Evolutionary conservation across 2,329 filamentous ascomycete species (phyloP), one percentile per base, ranked within the genome.

Genomic region (Colletotrichum musae): DNA sequence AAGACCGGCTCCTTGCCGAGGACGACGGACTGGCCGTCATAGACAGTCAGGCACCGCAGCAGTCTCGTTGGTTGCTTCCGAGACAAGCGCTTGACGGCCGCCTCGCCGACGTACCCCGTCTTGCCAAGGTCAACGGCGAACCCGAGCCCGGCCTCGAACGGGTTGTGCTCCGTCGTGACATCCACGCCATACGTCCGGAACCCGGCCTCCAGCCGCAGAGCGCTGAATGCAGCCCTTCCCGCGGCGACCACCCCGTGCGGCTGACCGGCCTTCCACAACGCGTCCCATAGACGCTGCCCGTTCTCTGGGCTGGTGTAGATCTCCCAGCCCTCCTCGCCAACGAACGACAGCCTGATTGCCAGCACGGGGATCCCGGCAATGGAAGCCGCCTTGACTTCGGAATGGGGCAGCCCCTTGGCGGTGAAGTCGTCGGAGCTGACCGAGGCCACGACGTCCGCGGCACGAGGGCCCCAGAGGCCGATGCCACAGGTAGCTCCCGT

Each of bases 1-100:
- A 85, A 90, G 0, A 91, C 87, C 0, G 89, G 89, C 74, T 91
- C 89, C 73, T 91, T 91, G 6, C 89, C 89, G 1, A 91, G 76
- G 0, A 90, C 82, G 71, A 91, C 80, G 0, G 88, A 90, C 5
- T 75, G 77, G 0, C 86, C 85, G 68, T 91, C 88, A 48, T 90
- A 82, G 36, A 91, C 73, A 0, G 84, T 86, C 2, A 91, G 75
- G 64, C 86, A 87, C 1, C 86, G 82, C 5, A 87, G 72, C 59
- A 80, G 72, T 21, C 78, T 78, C 0, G 75, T 71, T 0, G 74
- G 73, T 36, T 82, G 75, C 2, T 5, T 15, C 5, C 77, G 80
- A 0, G 83, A 80, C 0, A 80, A 79, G 0, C 78, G 78, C 70
- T 82, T 77, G 9, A 91, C 74, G 0, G 87, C 87, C 5, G 77